These are phyloP conservation scores for Colletotrichum orbiculare DNA, from an alignment of 2,329 filamentous ascomycete species.

Conservation along the genomic window DNA sequence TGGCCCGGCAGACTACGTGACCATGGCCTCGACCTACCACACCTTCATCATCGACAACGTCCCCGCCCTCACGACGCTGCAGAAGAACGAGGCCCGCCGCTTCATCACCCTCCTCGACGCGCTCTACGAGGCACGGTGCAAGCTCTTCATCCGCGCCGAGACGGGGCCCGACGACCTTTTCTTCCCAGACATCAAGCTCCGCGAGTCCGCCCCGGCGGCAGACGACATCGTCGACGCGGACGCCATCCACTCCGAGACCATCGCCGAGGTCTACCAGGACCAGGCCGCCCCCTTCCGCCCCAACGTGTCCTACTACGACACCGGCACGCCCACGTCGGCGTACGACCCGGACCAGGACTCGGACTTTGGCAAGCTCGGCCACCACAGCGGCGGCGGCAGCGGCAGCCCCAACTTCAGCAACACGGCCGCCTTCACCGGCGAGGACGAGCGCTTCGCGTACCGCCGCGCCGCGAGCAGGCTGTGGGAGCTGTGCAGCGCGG, in stretches of 20 bases:
- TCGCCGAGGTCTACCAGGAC: constrained; percentile 80
- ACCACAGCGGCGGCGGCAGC: constrained; percentile 20
- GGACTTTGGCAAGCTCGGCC: constrained; percentile 58
- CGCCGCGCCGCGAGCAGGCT: constrained; percentile 80
- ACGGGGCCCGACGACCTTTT: constrained; percentile 79
- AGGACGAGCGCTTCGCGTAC: constrained; percentile 85
- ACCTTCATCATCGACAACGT: constrained; percentile 80
- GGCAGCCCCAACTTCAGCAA: constrained; percentile 73
- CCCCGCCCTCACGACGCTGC: constrained; percentile 72
- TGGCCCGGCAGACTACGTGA: constrained; percentile 86
- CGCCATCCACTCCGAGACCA: constrained; percentile 56
- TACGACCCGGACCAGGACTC: constrained; percentile 69
- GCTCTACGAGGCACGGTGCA: constrained; percentile 84
- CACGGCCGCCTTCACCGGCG: constrained; percentile 76
- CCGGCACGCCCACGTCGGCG: constrained; percentile 54
- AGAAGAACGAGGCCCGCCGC: constrained; percentile 84
- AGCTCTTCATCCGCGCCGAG: constrained; percentile 75
- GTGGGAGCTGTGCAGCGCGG: constrained; percentile 82
- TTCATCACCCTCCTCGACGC: constrained; percentile 86
- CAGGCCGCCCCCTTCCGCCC: constrained; percentile 81
- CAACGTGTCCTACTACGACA: constrained; percentile 76
- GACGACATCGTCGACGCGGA: constrained; percentile 44
- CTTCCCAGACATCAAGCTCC: constrained; percentile 69
- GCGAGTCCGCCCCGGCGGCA: neutral
- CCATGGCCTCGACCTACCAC: constrained; percentile 82